Conservation (phyloP, 805 yeast species). For the Saccharomycopsis sp. region DNA sequence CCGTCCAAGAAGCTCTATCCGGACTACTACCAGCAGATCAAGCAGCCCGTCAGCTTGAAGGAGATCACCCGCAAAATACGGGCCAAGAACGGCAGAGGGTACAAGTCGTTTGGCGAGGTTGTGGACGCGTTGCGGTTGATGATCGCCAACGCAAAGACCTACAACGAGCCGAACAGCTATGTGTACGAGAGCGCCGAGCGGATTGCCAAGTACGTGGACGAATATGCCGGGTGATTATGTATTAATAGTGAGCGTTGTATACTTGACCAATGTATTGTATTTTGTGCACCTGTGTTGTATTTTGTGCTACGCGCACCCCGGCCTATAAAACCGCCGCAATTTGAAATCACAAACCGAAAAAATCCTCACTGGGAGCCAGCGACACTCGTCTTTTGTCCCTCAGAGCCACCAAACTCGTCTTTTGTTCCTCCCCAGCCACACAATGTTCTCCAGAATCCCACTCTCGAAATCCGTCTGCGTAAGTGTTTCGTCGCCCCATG, state of each 20-base stretch:
- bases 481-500: neutral
- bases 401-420: too few relatives aligned
- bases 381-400: too few relatives aligned
- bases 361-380: too few relatives aligned
- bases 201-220: slow-evolving; percentile 37
- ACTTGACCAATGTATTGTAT: too few relatives aligned
- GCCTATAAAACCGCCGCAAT: too few relatives aligned
- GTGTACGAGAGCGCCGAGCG: slow-evolving; percentile 52
- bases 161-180: slow-evolving; percentile 61
- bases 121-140: slow-evolving; percentile 45
- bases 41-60: slow-evolving; percentile 52
- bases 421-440: too few relatives aligned
- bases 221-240: too few relatives aligned
- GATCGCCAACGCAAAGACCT: slow-evolving; percentile 62
- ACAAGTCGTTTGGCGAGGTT: slow-evolving; percentile 39
- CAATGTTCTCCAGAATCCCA: neutral
- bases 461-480: neutral
- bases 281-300: too few relatives aligned
- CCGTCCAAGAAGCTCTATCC: slow-evolving; percentile 77
- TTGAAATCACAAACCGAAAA: too few relatives aligned
- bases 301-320: too few relatives aligned
- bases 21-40: slow-evolving; percentile 69
- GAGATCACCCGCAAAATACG: slow-evolving; percentile 54
- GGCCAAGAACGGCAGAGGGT: slow-evolving; percentile 38
- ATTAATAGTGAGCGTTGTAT: too few relatives aligned